phyloP scores from a whole-genome alignment of 2,329 filamentous ascomycete genomes.

The Fusarium veterinarium region DNA sequence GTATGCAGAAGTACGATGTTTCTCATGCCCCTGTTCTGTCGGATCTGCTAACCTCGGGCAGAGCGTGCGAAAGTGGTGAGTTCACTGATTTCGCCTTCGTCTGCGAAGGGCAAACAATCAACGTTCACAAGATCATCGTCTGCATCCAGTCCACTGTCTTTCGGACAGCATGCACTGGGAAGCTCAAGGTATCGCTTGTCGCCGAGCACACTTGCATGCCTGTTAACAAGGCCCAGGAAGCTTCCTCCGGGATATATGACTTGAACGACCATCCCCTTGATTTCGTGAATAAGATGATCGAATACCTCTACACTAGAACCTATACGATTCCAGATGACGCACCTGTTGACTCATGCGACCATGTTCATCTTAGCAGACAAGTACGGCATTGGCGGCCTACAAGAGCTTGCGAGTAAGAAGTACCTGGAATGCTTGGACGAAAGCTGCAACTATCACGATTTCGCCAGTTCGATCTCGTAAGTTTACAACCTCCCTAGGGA shows the following conservation, averaged over 20 bases:
- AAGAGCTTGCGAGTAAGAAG: rapidly evolving
- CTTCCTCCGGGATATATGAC: background rate
- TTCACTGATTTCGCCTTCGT: constrained; percentile 9
- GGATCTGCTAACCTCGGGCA: rapidly evolving
- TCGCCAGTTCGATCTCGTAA: background rate
- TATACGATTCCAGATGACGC: background rate
- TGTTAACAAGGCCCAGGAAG: background rate
- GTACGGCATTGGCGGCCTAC: background rate
- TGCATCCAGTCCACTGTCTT: background rate
- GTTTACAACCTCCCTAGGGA: background rate
- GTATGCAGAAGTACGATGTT: background rate
- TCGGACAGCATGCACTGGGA: background rate
- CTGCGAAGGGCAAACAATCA: background rate
- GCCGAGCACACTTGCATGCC: rapidly evolving
- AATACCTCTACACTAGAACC: background rate
- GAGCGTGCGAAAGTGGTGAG: background rate
- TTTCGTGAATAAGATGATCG: rapidly evolving
- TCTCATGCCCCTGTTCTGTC: rapidly evolving
- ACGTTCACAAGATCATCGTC: background rate
- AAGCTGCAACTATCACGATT: background rate
- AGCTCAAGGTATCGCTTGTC: background rate
- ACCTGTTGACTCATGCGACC: rapidly evolving
- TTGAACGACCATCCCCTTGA: background rate
- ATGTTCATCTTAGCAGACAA: background rate
- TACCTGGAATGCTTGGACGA: background rate